A percentile compares a stretch with the other conserved stretches of the same genome.
These are phyloP conservation scores for Penstemon barbatus DNA, from an alignment of 257 asterid genomes.

Conservation along the genomic window DNA sequence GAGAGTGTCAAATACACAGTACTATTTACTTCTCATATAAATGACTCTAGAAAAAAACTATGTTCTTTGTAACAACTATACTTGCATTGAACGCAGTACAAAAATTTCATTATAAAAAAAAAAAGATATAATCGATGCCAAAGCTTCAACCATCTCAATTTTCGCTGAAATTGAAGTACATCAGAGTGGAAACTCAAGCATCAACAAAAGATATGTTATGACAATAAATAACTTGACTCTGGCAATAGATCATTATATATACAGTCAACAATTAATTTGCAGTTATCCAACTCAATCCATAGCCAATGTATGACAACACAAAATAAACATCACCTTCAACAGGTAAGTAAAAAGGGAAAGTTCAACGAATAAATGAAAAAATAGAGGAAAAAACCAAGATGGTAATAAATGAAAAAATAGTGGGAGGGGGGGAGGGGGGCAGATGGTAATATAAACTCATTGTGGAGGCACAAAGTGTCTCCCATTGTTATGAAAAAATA, in stretches of 20 bases:
- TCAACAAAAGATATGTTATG: background rate
- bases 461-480: too few relatives aligned
- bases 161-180: slow-evolving; percentile 16
- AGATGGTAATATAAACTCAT: too few relatives aligned
- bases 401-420: too few relatives aligned
- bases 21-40: too few relatives aligned
- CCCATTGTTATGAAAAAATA: too few relatives aligned
- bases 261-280: background rate
- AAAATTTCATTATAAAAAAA: background rate
- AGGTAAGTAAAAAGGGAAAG: background rate
- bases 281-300: too few relatives aligned
- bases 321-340: background rate
- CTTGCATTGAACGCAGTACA: background rate
- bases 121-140: background rate
- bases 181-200: background rate
- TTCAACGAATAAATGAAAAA: background rate
- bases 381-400: too few relatives aligned
- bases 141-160: slow-evolving; percentile 15
- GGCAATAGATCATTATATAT: slow-evolving; percentile 5
- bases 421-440: too few relatives aligned
- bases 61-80: background rate
- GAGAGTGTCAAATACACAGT: background rate
- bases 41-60: background rate
- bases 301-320: too few relatives aligned
- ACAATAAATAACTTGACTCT: slow-evolving; percentile 7